Conservation (phyloP, 139 green algal genomes). For the Nannochloris sp. region DNA sequence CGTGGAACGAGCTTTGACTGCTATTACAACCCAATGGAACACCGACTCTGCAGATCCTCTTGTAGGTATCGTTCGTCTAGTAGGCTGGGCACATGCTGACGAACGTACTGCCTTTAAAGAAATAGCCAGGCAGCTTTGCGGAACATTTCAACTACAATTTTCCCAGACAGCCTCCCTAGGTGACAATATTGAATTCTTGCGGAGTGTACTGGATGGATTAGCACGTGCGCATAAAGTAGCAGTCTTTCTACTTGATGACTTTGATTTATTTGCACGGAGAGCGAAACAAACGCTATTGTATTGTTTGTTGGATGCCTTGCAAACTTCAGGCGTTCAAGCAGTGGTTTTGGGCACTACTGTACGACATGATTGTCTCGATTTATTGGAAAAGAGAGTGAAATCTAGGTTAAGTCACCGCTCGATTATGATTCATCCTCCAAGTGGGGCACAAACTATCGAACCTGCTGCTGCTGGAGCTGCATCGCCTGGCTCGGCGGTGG, state of each 20-base stretch:
- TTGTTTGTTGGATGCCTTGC: slow-evolving; percentile 75
- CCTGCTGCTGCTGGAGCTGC: slow-evolving; percentile 6
- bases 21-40: slow-evolving; percentile 29
- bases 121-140: slow-evolving; percentile 65
- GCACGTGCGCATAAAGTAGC: slow-evolving; percentile 54
- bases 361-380: slow-evolving; percentile 56
- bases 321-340: slow-evolving; percentile 44
- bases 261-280: slow-evolving; percentile 54
- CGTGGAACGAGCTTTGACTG: slow-evolving; percentile 36
- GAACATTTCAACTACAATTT: slow-evolving; percentile 31
- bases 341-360: slow-evolving; percentile 58
- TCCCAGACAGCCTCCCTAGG: slow-evolving; percentile 36
- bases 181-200: slow-evolving; percentile 76
- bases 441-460: slow-evolving; percentile 18
- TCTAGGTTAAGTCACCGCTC: slow-evolving; percentile 58
- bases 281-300: slow-evolving; percentile 75
- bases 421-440: slow-evolving; percentile 20
- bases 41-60: slow-evolving; percentile 10
- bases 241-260: slow-evolving; percentile 75
- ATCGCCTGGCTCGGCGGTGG: background rate
- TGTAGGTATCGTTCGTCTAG: slow-evolving; percentile 67
- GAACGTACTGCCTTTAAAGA: slow-evolving; percentile 66
- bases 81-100: slow-evolving; percentile 55
- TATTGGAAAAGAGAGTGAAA: slow-evolving; percentile 80
- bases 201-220: slow-evolving; percentile 52